Evolutionary conservation across 176 grass and related monocot genomes (phyloP).

Genomic region (Oryza brachyantha): DNA sequence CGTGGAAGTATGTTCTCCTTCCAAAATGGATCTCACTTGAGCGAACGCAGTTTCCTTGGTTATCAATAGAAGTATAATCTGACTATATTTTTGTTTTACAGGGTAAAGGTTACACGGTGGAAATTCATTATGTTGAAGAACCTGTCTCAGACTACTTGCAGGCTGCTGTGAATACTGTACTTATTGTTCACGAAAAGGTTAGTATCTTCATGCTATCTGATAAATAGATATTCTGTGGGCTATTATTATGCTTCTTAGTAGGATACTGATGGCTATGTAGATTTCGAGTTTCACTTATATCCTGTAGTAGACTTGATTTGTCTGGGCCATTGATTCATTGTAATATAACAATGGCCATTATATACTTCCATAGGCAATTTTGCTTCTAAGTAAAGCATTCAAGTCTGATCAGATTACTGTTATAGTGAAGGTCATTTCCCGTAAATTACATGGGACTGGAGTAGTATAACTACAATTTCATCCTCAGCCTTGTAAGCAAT

Average conservation of each 20-base stretch:
- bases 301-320: not conserved
- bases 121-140: slow-evolving; percentile 89
- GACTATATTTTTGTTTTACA: slow-evolving; percentile 34
- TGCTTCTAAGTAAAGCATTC: slow-evolving; percentile 1
- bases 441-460: not conserved
- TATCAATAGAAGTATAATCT: slow-evolving; percentile 20
- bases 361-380: slow-evolving; percentile 17
- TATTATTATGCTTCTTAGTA: slow-evolving; percentile 25
- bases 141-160: slow-evolving; percentile 87
- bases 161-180: slow-evolving; percentile 67
- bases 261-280: not conserved
- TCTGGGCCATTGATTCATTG: not conserved
- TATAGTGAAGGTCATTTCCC: not conserved
- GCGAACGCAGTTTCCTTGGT: not conserved
- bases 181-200: slow-evolving; percentile 89
- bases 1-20: slow-evolving; percentile 75
- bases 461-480: not conserved
- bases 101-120: slow-evolving; percentile 94
- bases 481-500: slow-evolving; percentile 17
- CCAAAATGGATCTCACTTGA: slow-evolving; percentile 5
- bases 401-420: slow-evolving; percentile 10
- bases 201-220: slow-evolving; percentile 16
- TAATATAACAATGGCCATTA: not conserved
- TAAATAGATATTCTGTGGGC: not conserved
- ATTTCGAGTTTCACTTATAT: not conserved